These are phyloP conservation scores for Eucalyptus pumila DNA, from an alignment of 345 rosid species.

Conservation along the genomic window DNA sequence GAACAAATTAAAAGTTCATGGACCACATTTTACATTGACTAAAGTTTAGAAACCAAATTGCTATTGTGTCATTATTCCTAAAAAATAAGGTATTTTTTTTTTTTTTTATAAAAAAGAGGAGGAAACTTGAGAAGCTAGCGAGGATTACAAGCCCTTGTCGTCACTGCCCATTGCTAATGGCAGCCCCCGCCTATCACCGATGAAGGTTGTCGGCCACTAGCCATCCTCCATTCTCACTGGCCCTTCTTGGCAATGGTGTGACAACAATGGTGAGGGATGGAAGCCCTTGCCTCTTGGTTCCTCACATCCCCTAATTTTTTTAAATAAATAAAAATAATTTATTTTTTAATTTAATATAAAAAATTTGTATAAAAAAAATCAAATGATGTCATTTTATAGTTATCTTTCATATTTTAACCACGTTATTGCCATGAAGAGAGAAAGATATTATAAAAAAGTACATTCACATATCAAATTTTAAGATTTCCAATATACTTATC, in stretches of 20 bases:
- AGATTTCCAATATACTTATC: not conserved
- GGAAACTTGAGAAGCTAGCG: not conserved
- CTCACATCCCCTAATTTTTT: not conserved
- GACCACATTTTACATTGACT: no score
- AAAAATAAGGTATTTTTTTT: no score
- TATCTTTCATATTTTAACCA: no score
- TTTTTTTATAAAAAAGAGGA: not conserved
- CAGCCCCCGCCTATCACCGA: fast-evolving
- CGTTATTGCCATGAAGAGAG: not conserved
- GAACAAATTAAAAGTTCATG: no score
- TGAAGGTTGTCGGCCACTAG: not conserved
- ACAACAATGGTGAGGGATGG: not conserved
- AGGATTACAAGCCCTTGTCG: not conserved
- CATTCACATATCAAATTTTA: not conserved
- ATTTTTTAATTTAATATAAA: no score
- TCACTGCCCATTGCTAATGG: not conserved
- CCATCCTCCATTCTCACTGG: not conserved
- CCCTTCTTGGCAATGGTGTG: no score
- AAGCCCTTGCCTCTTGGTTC: not conserved
- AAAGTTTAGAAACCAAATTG: no score
- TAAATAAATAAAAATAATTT: no score
- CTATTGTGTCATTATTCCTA: no score
- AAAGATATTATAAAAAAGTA: no score
- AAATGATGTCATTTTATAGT: not conserved
- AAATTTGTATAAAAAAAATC: no score